A percentile compares a stretch with the other conserved stretches of the same genome.
phyloP scores from a whole-genome alignment of 1,284 basidiomycete genomes.

The Dichomitus squalens region DNA sequence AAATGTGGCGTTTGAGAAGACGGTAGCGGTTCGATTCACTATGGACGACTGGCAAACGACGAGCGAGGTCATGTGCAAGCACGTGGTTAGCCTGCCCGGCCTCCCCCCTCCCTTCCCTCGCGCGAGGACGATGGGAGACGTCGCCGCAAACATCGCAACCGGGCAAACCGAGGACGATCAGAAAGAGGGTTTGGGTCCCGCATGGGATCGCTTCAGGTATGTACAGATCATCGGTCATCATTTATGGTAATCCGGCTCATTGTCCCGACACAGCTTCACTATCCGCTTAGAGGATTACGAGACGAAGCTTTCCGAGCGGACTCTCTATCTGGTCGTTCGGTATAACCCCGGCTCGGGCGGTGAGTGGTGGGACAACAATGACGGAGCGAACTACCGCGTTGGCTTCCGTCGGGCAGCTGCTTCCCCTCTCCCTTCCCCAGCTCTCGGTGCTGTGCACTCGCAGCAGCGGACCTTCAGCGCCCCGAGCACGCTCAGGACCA shows the following conservation, averaged over 20 bases:
- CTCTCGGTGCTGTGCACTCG: conserved; percentile 21
- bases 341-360: conserved; percentile 56
- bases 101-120: conserved; percentile 43
- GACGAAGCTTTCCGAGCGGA: conserved; percentile 63
- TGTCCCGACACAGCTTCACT: conserved; percentile 41
- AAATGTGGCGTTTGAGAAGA: conserved; percentile 88
- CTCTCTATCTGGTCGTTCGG: conserved; percentile 66
- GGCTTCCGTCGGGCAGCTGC: conserved; percentile 45
- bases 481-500: conserved; percentile 36
- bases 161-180: conserved; percentile 25
- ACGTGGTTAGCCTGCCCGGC: conserved; percentile 56
- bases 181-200: conserved; percentile 17
- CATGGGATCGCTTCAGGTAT: conserved; percentile 41
- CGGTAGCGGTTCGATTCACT: conserved; percentile 87
- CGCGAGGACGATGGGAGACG: conserved; percentile 36
- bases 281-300: conserved; percentile 80
- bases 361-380: conserved; percentile 92
- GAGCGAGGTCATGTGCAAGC: conserved; percentile 78
- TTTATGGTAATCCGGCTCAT: conserved; percentile 10
- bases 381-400: conserved; percentile 77
- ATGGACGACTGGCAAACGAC: conserved; percentile 94
- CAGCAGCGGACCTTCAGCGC: conserved; percentile 41
- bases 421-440: conserved; percentile 20
- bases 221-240: conserved; percentile 19
- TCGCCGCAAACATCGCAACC: conserved; percentile 31